phyloP scores from a whole-genome alignment of 352 stramenopile species.

The Phytopythium litorale region DNA sequence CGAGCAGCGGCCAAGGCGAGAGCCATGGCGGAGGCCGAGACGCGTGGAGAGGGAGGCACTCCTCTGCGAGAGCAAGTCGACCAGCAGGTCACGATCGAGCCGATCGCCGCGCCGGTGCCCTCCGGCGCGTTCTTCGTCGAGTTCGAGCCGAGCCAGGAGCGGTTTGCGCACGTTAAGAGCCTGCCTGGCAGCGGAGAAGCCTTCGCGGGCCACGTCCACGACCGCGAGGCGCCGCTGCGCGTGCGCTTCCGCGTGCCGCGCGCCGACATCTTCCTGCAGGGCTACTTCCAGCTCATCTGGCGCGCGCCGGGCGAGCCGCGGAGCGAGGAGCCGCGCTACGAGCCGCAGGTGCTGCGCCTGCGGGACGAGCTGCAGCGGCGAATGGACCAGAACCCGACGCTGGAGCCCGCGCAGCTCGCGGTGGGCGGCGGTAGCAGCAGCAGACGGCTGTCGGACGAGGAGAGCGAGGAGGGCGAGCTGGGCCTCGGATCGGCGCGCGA shows the following conservation, averaged over 20 bases:
- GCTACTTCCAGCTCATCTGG: constrained; percentile 75
- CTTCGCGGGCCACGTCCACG: constrained; percentile 35
- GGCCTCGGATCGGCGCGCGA: constrained; percentile 8
- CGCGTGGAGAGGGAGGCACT: not conserved
- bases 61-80: not conserved
- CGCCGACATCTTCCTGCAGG: constrained; percentile 35
- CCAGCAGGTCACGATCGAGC: not conserved
- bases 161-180: constrained; percentile 15
- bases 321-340: constrained; percentile 53
- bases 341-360: constrained; percentile 27
- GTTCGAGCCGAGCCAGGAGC: constrained; percentile 39
- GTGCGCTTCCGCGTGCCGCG: constrained; percentile 45
- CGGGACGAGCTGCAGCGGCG: constrained; percentile 27
- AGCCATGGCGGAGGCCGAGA: constrained; percentile 4
- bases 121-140: constrained; percentile 28
- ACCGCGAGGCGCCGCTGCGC: constrained; percentile 27
- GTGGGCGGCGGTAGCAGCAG: too few relatives aligned
- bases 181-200: not conserved
- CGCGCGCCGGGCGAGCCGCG: constrained; percentile 34
- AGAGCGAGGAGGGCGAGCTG: constrained; percentile 16
- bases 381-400: constrained; percentile 15
- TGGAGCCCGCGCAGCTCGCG: constrained; percentile 21
- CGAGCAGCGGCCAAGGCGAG: not conserved
- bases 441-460: constrained; percentile 7
- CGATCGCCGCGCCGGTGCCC: not conserved